phyloP scores from a whole-genome alignment of 441 rosid species.

The Monsonia emarginata region DNA sequence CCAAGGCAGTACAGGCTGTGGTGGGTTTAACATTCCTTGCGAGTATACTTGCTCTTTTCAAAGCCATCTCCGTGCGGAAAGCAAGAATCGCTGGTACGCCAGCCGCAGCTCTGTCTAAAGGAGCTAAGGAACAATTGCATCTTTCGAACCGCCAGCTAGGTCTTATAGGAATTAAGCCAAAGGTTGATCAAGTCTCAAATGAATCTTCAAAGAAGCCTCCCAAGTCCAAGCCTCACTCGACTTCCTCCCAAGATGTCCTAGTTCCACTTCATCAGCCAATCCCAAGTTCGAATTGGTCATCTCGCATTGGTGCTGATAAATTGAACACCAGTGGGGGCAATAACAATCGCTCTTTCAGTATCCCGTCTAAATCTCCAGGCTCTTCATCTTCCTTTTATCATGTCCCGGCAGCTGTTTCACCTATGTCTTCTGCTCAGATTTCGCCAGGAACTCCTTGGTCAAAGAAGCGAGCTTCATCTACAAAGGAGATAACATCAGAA shows the following conservation, averaged over 20 bases:
- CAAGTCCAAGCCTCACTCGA: slow-evolving; percentile 31
- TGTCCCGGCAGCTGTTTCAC: slow-evolving; percentile 44
- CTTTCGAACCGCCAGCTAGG: slow-evolving; percentile 59
- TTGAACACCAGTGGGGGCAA: slow-evolving; percentile 36
- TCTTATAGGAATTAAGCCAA: slow-evolving; percentile 65
- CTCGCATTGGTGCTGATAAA: slow-evolving; percentile 42
- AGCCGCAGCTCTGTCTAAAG: slow-evolving; percentile 29
- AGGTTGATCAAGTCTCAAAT: slow-evolving; percentile 30
- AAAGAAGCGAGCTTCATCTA: slow-evolving; percentile 34
- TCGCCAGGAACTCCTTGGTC: slow-evolving; percentile 86
- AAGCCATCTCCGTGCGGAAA: slow-evolving; percentile 44
- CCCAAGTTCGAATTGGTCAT: slow-evolving; percentile 39
- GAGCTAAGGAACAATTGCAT: slow-evolving; percentile 37
- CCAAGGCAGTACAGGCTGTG: slow-evolving; percentile 38
- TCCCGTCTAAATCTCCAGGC: slow-evolving; percentile 50
- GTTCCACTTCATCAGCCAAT: slow-evolving; percentile 72
- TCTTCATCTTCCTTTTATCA: slow-evolving; percentile 64
- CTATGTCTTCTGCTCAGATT: slow-evolving; percentile 40
- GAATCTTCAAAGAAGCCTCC: slow-evolving; percentile 61
- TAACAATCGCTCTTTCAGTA: slow-evolving; percentile 35
- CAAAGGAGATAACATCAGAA: slow-evolving; percentile 64
- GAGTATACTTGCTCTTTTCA: slow-evolving; percentile 48
- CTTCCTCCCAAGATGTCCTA: slow-evolving; percentile 50
- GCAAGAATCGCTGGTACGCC: slow-evolving; percentile 24
- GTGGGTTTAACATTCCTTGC: slow-evolving; percentile 47